Percentiles rank a stretch among this genome's conserved stretches.
Evolutionary conservation across 179 eudicot genomes (phyloP).

Genomic region (Patellifolia procumbens): DNA sequence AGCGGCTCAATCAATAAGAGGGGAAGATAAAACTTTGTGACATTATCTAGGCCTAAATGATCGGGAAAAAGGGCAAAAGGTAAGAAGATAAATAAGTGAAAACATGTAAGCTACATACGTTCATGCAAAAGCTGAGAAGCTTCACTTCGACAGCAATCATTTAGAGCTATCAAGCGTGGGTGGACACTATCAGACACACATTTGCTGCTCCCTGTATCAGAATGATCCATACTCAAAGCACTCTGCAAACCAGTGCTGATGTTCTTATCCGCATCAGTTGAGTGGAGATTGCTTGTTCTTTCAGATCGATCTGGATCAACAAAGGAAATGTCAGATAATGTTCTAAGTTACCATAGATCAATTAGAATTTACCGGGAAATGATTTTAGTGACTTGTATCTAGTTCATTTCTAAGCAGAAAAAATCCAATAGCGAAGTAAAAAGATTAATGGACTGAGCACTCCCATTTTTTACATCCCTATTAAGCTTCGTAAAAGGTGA

Average conservation of each 20-base stretch:
- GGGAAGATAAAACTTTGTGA: background rate
- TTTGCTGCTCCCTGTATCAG: conserved; percentile 46
- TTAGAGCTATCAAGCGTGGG: conserved; percentile 49
- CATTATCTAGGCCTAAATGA: background rate
- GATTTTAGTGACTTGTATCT: background rate
- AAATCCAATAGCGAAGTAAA: background rate
- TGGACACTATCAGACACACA: conserved; percentile 42
- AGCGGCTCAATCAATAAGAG: background rate
- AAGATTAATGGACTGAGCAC: background rate
- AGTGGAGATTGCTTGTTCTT: conserved; percentile 41
- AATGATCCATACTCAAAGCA: conserved; percentile 36
- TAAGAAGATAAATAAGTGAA: conserved; percentile 3
- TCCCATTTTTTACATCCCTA: background rate
- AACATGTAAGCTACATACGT: conserved; percentile 44
- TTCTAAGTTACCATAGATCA: background rate
- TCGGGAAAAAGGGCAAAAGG: background rate
- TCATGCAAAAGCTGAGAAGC: conserved; percentile 67
- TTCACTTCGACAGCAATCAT: conserved; percentile 59
- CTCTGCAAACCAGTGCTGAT: conserved; percentile 41
- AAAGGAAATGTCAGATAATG: background rate
- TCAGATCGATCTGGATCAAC: conserved; percentile 52
- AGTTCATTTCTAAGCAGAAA: background rate
- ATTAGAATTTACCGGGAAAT: background rate
- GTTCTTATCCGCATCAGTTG: conserved; percentile 58
- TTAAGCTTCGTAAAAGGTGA: background rate